Evolutionary conservation across 2,329 filamentous ascomycete genomes (phyloP).

Genomic region (Colletotrichum endophyticum): DNA sequence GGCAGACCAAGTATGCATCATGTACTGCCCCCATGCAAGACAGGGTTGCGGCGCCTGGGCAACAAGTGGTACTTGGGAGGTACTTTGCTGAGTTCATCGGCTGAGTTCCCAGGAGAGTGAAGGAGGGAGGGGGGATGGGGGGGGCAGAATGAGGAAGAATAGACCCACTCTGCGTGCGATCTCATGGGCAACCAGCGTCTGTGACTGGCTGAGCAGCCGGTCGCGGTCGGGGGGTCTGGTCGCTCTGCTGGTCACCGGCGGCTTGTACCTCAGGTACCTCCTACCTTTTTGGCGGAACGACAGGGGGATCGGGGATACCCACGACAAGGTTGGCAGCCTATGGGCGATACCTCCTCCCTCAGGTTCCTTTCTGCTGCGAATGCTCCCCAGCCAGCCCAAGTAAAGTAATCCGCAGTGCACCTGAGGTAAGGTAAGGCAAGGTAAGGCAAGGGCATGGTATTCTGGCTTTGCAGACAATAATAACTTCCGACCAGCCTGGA

Average conservation of each 20-base stretch:
- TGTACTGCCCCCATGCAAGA: constrained; percentile 14
- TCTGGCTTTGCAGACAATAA: neutral
- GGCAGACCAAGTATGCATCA: neutral
- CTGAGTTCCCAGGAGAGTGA: constrained; percentile 10
- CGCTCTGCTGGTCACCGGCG: neutral
- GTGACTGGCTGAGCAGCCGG: constrained; percentile 11
- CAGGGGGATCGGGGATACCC: constrained; percentile 2
- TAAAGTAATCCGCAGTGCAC: neutral
- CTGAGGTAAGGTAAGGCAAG: neutral
- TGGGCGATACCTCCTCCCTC: neutral
- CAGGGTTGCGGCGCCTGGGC: constrained; percentile 12
- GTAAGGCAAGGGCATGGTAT: neutral
- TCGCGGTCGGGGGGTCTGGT: neutral
- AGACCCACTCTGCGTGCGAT: constrained; percentile 8
- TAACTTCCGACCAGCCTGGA: neutral
- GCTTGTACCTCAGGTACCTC: constrained; percentile 8
- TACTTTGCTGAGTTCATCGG: constrained; percentile 21
- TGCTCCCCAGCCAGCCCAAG: neutral
- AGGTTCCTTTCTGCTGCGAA: neutral
- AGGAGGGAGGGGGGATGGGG: neutral
- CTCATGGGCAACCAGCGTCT: constrained; percentile 9
- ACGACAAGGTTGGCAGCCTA: neutral
- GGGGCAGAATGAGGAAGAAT: constrained; percentile 11
- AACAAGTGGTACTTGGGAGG: constrained; percentile 11
- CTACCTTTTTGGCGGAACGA: constrained; percentile 1